phyloP scores from a whole-genome alignment of 108 stramenopile genomes.

The Bacterosira constricta region DNA sequence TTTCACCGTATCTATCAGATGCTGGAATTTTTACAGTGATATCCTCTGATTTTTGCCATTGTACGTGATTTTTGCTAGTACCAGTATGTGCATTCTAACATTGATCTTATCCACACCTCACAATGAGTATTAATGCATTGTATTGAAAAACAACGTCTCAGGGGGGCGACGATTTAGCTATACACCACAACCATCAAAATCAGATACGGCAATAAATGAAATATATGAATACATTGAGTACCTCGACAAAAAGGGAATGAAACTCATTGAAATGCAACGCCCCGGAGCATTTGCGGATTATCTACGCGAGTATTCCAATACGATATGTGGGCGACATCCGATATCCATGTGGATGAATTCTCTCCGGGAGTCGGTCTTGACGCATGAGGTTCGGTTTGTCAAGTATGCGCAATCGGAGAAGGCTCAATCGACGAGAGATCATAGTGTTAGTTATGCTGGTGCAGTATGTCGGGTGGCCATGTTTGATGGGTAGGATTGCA shows the following conservation, averaged over 20 bases:
- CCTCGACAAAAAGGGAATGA: conserved; percentile 81
- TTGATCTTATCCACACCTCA: background rate
- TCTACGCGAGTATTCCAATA: conserved; percentile 73
- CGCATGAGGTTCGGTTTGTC: conserved; percentile 71
- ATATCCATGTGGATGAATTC: conserved; percentile 79
- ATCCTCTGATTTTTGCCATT: conserved; percentile 87
- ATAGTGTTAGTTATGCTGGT: conserved; percentile 88
- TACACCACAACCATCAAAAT: conserved; percentile 32
- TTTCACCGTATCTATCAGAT: conserved; percentile 64
- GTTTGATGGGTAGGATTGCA: too few species aligned
- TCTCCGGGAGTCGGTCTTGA: conserved; percentile 13
- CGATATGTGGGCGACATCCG: conserved; percentile 86
- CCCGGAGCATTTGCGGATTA: conserved; percentile 89
- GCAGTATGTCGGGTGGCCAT: conserved; percentile 54
- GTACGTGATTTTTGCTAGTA: conserved; percentile 59
- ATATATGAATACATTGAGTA: conserved; percentile 63
- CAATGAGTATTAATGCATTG: conserved; percentile 46
- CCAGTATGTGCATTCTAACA: conserved; percentile 18
- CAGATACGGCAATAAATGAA: conserved; percentile 24
- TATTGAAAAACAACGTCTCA: background rate
- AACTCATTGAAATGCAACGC: conserved; percentile 67
- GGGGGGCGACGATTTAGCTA: conserved; percentile 42
- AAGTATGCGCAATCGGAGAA: conserved; percentile 75
- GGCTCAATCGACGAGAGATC: conserved; percentile 59
- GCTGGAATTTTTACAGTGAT: conserved; percentile 63